Percentiles rank a stretch among this genome's conserved stretches.
phyloP scores from a whole-genome alignment of 305 asterid species.

The Caryopteris hybrid region DNA sequence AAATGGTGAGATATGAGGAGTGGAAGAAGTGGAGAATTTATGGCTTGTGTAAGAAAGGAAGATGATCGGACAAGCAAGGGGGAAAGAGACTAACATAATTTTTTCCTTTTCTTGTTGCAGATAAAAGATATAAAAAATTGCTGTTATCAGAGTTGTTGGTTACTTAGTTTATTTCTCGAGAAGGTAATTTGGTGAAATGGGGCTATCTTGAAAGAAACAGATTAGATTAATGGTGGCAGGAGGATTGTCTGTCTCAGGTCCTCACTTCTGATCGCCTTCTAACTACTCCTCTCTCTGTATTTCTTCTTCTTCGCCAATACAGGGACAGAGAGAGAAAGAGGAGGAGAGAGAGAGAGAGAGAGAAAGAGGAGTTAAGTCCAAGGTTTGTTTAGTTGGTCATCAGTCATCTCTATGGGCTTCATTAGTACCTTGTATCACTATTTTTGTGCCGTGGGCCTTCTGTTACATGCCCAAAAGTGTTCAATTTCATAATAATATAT shows the following conservation, averaged over 20 bases:
- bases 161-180: conserved; percentile 6
- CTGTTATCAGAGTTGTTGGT: conserved; percentile 1
- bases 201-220: background rate
- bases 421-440: background rate
- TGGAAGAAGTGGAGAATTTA: background rate
- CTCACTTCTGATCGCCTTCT: conserved; percentile 7
- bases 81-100: conserved; percentile 12
- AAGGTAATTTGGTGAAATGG: conserved; percentile 20
- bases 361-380: background rate
- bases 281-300: background rate
- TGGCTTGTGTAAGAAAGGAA: background rate
- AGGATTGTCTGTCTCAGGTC: conserved; percentile 20
- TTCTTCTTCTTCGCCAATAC: background rate
- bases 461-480: background rate
- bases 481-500: no score
- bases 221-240: conserved; percentile 21
- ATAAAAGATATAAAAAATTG: background rate
- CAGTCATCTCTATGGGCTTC: background rate
- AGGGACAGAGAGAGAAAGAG: no score
- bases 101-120: background rate
- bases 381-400: conserved; percentile 3
- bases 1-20: background rate
- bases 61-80: conserved; percentile 10
- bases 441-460: background rate
- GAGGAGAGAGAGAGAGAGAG: background rate